Conservation (phyloP, 1,284 basidiomycete genomes). For the Microbotryomycetes sp. region DNA sequence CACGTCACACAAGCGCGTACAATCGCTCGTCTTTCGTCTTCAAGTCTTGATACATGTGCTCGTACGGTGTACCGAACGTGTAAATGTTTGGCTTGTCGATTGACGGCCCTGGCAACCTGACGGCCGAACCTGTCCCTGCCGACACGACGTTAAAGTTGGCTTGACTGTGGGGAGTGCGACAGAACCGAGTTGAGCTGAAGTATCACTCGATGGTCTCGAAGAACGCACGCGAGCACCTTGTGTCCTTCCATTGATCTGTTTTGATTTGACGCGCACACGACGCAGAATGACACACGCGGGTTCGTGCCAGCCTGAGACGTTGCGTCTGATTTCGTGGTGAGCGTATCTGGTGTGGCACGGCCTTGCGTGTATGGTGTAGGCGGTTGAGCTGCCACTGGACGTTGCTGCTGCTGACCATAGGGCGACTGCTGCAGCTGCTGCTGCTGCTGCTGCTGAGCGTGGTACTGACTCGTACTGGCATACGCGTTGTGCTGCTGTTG, state of each 20-base stretch:
- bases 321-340: neutral
- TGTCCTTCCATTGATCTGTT: conserved; percentile 99
- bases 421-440: neutral
- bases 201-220: neutral
- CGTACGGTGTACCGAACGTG: conserved; percentile 96
- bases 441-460: neutral
- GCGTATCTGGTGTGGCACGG: neutral
- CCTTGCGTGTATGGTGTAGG: neutral
- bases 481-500: neutral
- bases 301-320: neutral
- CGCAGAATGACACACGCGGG: conserved; percentile 66
- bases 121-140: conserved; percentile 92
- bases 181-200: neutral
- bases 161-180: conserved; percentile 43
- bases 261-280: conserved; percentile 97
- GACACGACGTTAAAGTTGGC: conserved; percentile 88
- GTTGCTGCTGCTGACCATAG: too few relatives aligned
- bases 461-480: neutral
- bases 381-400: neutral
- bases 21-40: conserved; percentile 72
- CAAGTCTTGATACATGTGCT: conserved; percentile 91
- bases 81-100: conserved; percentile 98
- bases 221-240: conserved; percentile 70
- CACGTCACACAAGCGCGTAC: conserved; percentile 42
- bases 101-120: conserved; percentile 88